Base-by-base conservation (phyloP, 345 rosid genomes). In the Kandelia obovata region DNA sequence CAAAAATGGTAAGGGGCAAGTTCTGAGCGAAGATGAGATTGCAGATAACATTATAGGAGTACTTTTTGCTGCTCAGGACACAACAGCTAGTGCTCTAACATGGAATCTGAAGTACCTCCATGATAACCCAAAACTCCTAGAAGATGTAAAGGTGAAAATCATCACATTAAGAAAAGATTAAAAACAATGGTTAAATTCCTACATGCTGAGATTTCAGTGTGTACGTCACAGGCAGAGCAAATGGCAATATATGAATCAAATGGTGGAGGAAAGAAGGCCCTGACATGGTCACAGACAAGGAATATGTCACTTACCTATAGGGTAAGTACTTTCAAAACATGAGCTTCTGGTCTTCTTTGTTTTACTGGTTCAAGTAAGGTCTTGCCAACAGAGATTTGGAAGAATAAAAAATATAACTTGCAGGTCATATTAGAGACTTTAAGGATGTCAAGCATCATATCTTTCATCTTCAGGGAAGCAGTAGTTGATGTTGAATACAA, bases 401-500 rank as follows among this genome's bases (percentile, higher is more conserved):
- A 6, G 11, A 1, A 21, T 21, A 56, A 27, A 21, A 21, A 56
- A 2, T 46, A 23, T 6, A 53, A 23, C 3, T 5, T 25, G 27
- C 83, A 89, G 95, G 86, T 89, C 53, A 67, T 89, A 9, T 64
- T 82, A 25, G 96, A 89, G 86, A 88, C 88, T 53, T 66, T 89
- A 66, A 83, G 96, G 70, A 82, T 86, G 87, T 87, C 90, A 59
- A 89, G 90, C 80, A 79, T 89, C 49, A 86, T 89, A 77, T 86
- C 96, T 62, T 89, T 89, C 79, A 85, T 89, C 15, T 89, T 87
- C 56, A 76, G 92, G 79, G 92, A 89, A 81, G 84, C 92, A 27
- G 86, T 84, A 65, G 80, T 84, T 59, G 92, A 87, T 74, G 90
- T 89, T 16, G 88, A 85, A 71, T 89, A 87, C 72, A 88, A 85